These are phyloP conservation scores for Alternaria tenuissima DNA, from an alignment of 2,329 filamentous ascomycete species.

Conservation along the genomic window DNA sequence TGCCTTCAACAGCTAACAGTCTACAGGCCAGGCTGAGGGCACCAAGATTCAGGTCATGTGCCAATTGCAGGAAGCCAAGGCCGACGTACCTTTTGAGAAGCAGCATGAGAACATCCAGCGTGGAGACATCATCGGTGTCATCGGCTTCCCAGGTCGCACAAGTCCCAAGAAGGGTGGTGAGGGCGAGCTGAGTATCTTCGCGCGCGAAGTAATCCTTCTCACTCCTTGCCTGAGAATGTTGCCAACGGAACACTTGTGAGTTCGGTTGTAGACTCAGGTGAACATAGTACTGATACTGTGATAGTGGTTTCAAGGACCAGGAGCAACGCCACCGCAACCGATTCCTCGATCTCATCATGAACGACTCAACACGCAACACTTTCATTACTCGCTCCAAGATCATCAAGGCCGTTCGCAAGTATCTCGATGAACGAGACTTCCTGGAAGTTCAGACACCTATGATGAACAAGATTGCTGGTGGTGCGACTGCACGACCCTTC, in stretches of 20 bases:
- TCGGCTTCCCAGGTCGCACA: conserved; percentile 84
- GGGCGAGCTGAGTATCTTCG: conserved; percentile 94
- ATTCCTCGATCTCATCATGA: conserved; percentile 97
- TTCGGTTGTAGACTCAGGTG: conserved; percentile 13
- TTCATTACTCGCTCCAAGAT: conserved; percentile 89
- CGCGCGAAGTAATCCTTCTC: conserved; percentile 82
- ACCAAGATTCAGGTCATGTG: conserved; percentile 90
- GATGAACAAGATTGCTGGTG: conserved; percentile 95
- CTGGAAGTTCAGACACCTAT: conserved; percentile 94
- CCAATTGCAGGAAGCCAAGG: conserved; percentile 79
- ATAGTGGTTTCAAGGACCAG: conserved; percentile 91
- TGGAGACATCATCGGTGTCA: conserved; percentile 91
- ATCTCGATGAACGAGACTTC: conserved; percentile 88
- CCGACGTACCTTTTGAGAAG: conserved; percentile 76
- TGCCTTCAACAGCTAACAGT: conserved; percentile 18
- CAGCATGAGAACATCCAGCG: conserved; percentile 90
- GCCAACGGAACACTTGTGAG: conserved; percentile 70
- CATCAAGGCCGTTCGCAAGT: conserved; percentile 85
- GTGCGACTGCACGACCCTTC: conserved; percentile 95
- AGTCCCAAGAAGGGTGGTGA: conserved; percentile 88
- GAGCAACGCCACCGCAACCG: conserved; percentile 93
- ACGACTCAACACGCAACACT: conserved; percentile 82
- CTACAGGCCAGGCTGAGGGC: conserved; percentile 70
- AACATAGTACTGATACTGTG: background rate
- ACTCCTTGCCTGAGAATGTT: conserved; percentile 91